Evolutionary conservation across 2,329 filamentous ascomycete species (phyloP).

Genomic region (Rutstroemia sydowiana): DNA sequence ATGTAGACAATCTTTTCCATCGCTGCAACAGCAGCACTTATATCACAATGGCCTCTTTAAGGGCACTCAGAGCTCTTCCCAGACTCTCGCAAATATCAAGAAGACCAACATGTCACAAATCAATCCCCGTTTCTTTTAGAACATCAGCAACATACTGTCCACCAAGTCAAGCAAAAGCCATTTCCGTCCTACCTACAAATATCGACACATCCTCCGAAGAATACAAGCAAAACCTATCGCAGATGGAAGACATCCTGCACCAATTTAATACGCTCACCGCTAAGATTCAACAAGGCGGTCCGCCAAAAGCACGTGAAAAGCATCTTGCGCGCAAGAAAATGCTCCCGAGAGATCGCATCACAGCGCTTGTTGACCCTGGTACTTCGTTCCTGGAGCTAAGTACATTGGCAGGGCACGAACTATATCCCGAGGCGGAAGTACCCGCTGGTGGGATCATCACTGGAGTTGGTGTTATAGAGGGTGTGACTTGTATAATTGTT

Average conservation of each 20-base stretch:
- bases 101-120: slow-evolving; percentile 27
- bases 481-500: slow-evolving; percentile 86
- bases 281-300: slow-evolving; percentile 67
- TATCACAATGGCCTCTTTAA: slow-evolving; percentile 40
- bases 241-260: slow-evolving; percentile 68
- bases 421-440: slow-evolving; percentile 82
- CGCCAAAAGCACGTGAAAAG: slow-evolving; percentile 77
- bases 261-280: slow-evolving; percentile 63
- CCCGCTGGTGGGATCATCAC: slow-evolving; percentile 89
- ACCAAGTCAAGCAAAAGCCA: slow-evolving; percentile 71
- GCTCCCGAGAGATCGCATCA: slow-evolving; percentile 83
- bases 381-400: slow-evolving; percentile 92
- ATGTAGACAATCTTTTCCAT: slow-evolving; percentile 16
- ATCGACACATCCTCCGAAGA: slow-evolving; percentile 72
- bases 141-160: slow-evolving; percentile 69
- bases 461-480: slow-evolving; percentile 82
- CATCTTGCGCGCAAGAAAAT: slow-evolving; percentile 86
- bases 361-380: slow-evolving; percentile 79
- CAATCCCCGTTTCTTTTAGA: slow-evolving; percentile 20
- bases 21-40: slow-evolving; percentile 16
- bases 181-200: slow-evolving; percentile 69
- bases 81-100: slow-evolving; percentile 38
- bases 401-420: slow-evolving; percentile 75
- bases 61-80: slow-evolving; percentile 39
- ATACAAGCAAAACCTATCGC: slow-evolving; percentile 71